Base-by-base conservation (phyloP, 305 asterid genomes). In the Rubia balearica region DNA sequence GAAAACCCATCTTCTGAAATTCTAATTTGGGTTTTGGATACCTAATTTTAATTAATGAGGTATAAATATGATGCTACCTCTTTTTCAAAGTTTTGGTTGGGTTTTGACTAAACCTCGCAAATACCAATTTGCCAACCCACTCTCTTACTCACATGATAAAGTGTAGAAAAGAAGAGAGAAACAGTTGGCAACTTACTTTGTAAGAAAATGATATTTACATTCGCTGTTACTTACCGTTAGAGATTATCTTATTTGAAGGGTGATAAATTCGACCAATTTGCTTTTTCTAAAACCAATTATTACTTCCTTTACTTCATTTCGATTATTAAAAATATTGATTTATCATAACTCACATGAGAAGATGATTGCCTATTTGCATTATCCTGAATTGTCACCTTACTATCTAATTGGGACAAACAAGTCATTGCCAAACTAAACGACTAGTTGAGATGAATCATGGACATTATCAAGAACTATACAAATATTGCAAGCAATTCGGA, bases 1-100 rank as follows among this genome's bases (percentile, higher is more conserved):
- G 65, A 55, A 56, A 69, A 56, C 8, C 56, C 40, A 38, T 7
- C 73, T 69, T 69, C 55, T 69, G 73, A 19, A 33, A 36, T 69
- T 69, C 73, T 40, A 22, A 19, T 11, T 56, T 11, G 10, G 53
- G 67, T 3, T 16, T 61, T 61, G 22, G 30, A 60, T 4, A 4
- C 41, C 59, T 51, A 24, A 27, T 61, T 61, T 0, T n/a, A 51
- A 17, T 51, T 51, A 51, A 17, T 51, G 59, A 51, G 24, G 17
- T 51, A 51, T 16, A 21, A 51, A 33, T 33, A 11, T 16, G 17
- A 11, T 12, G 5, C 13, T 61, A n/a, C 38, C 67, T 17, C 62
- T 17, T 63, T 63, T 63, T 38, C 22, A 14, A 36, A 63, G 21
- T 63, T 63, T 63, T 63, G 43, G 68, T 21, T n/a, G 49, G 27